Conservation (phyloP, 2,329 filamentous ascomycete species). For the Xylariomycetidae sp. region DNA sequence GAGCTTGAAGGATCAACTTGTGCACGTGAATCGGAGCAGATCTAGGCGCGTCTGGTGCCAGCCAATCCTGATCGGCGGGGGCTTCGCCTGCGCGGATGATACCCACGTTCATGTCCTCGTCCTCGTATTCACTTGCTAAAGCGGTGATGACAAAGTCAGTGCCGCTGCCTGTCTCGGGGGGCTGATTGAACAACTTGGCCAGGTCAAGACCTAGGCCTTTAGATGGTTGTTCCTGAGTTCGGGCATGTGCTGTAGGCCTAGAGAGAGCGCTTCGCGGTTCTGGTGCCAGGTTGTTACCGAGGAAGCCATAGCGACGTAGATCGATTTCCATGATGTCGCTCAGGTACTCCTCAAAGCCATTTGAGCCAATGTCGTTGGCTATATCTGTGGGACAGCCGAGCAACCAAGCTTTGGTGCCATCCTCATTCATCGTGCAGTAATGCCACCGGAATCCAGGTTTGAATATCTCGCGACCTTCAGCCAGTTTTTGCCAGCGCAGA, state of each 20-base stretch:
- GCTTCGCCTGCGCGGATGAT: slow-evolving; percentile 40
- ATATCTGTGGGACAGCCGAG: slow-evolving; percentile 82
- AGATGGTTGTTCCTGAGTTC: slow-evolving; percentile 48
- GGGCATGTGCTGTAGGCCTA: slow-evolving; percentile 41
- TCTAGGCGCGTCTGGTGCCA: slow-evolving; percentile 56
- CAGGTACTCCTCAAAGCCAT: slow-evolving; percentile 80
- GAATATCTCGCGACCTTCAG: slow-evolving; percentile 91
- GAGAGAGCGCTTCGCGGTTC: slow-evolving; percentile 45
- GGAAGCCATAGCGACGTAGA: slow-evolving; percentile 80
- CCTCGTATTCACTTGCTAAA: slow-evolving; percentile 68
- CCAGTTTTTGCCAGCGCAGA: slow-evolving; percentile 89
- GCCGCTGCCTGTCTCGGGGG: slow-evolving; percentile 77
- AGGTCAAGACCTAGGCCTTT: slow-evolving; percentile 78
- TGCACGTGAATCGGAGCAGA: slow-evolving; percentile 90
- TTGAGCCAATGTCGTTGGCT: slow-evolving; percentile 58
- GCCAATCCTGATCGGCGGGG: slow-evolving; percentile 46
- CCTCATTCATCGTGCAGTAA: slow-evolving; percentile 92
- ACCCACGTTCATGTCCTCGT: slow-evolving; percentile 55
- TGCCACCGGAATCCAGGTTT: slow-evolving; percentile 92
- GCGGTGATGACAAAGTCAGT: slow-evolving; percentile 91
- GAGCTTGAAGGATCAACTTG: slow-evolving; percentile 85
- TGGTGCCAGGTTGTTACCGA: slow-evolving; percentile 67
- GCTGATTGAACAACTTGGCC: slow-evolving; percentile 77
- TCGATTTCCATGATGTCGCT: slow-evolving; percentile 94
- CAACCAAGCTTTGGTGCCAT: slow-evolving; percentile 94